Base-by-base conservation (phyloP, 768 basidiomycete species). In the Baorangia bicolor region DNA sequence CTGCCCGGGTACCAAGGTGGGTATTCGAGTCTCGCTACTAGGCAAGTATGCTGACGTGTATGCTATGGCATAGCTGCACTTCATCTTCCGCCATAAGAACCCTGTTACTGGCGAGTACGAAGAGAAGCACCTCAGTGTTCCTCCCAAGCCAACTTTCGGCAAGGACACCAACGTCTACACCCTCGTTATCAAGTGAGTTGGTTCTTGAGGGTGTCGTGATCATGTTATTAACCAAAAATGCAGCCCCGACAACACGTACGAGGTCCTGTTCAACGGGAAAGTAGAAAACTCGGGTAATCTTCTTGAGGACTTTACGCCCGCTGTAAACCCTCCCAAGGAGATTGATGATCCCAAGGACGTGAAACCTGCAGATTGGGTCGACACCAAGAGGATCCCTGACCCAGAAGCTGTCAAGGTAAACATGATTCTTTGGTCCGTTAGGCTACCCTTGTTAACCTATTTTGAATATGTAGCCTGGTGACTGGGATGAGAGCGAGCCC, bases 21-120 rank as follows among this genome's bases (percentile, higher is more conserved):
- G 74, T 50, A 2, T 16, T n/a, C 2, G 12, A 23, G 9, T 27
- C 3, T 33, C n/a, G 7, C 4, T 11, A 4, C 13, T 18, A 1
- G 27, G 9, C 14, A n/a, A 18, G 18, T 25, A 7, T 53, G 27
- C 56, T 61, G 47, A 64, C 34, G 25, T 42, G 28, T 35, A 12
- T 45, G 33, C 3, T 41, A 5, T 49, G 38, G 16, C 18, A 28
- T 68, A 95, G 91, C 79, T 98, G 48, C 97, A 99, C 81, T 98
- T 99, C 76, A 99, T 99, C 77, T 96, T 99, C 92, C 92, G 94
- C 66, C 90, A 98, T 81, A 86, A 88, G 78, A 95, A 85, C 79
- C 96, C 97, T 34, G 81, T 89, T 65, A 92, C 90, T 42, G 92
- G 92, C 64, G 93, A 94, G 67, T 84, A 82, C 61, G 97, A 98